Evolutionary conservation across 192 early-diverging fungal species (phyloP), one percentile per base, ranked within the genome.

Genomic region (Gonapodya prolifera): DNA sequence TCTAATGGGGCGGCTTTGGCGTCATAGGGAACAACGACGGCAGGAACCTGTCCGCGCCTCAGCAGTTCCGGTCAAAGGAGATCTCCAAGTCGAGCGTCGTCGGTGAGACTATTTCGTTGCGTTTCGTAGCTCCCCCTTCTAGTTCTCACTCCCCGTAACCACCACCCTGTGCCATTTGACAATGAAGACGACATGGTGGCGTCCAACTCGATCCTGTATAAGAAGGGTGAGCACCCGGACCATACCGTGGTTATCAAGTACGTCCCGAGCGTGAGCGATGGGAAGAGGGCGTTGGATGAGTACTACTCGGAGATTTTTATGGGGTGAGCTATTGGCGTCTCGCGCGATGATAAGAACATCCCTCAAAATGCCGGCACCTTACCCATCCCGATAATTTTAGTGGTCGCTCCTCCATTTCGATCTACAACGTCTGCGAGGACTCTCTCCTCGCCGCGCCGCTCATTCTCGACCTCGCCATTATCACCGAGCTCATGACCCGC

Each of bases 111-210:
- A n/a, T n/a, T n/a, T n/a, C n/a, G n/a, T n/a, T n/a, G n/a, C n/a
- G n/a, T n/a, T n/a, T n/a, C n/a, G n/a, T n/a, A n/a, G n/a, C n/a
- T n/a, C n/a, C n/a, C n/a, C n/a, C n/a, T n/a, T n/a, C n/a, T n/a
- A n/a, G n/a, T n/a, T n/a, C n/a, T n/a, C n/a, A n/a, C n/a, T n/a
- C n/a, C n/a, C n/a, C n/a, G n/a, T n/a, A n/a, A n/a, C n/a, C n/a
- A n/a, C n/a, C n/a, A n/a, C n/a, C n/a, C n/a, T n/a, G n/a, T n/a
- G n/a, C n/a, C n/a, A n/a, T n/a, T n/a, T n/a, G n/a, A n/a, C n/a
- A n/a, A n/a, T n/a, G n/a, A n/a, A n/a, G 97, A 99, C 83, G 97
- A 99, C 82, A 99, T 99, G 97, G 97, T 99, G 2, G 91, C 91
- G 69, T 90, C 95, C 81, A 99, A 99, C 87, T 80, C 89, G 77